Evolutionary conservation across 2,329 filamentous ascomycete genomes (phyloP).

Genomic region (Aspergillus tanneri): DNA sequence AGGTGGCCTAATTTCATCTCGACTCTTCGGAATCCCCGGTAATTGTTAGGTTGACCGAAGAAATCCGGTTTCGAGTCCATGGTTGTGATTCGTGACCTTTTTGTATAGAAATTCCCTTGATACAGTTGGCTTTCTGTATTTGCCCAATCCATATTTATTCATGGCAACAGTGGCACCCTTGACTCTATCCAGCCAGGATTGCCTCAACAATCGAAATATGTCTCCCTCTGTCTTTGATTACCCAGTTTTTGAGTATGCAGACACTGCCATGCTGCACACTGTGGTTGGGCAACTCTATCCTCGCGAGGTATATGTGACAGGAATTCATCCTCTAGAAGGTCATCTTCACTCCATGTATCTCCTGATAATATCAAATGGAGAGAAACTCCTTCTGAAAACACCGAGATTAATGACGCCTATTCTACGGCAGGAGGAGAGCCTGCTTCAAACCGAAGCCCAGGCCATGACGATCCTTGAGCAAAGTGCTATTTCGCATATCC

Average conservation of each 20-base stretch:
- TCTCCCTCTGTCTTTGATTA: conserved; percentile 11
- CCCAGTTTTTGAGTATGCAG: conserved; percentile 13
- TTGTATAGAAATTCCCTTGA: too few relatives aligned
- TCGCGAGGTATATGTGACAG: conserved; percentile 30
- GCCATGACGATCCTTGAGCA: conserved; percentile 39
- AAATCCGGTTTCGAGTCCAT: too few relatives aligned
- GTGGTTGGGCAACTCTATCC: conserved; percentile 35
- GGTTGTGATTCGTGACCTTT: too few relatives aligned
- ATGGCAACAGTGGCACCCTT: too few relatives aligned
- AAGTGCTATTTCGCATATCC: conserved; percentile 35
- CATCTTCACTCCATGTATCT: conserved; percentile 39
- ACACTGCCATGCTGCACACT: conserved; percentile 27
- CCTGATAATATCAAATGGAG: conserved; percentile 40
- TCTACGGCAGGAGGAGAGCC: conserved; percentile 40
- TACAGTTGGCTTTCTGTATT: too few relatives aligned
- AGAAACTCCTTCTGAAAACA: conserved; percentile 39
- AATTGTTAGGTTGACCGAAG: not conserved
- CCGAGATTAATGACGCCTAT: conserved; percentile 38
- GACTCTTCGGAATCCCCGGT: not conserved
- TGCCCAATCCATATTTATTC: too few relatives aligned
- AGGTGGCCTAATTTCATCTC: not conserved
- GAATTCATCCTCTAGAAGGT: conserved; percentile 25
- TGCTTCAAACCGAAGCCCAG: conserved; percentile 43
- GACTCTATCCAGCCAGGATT: too few relatives aligned
- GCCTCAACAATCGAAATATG: too few relatives aligned